Base-by-base conservation (phyloP, 73 alveolate species). In the Durusdinium trenchii region DNA sequence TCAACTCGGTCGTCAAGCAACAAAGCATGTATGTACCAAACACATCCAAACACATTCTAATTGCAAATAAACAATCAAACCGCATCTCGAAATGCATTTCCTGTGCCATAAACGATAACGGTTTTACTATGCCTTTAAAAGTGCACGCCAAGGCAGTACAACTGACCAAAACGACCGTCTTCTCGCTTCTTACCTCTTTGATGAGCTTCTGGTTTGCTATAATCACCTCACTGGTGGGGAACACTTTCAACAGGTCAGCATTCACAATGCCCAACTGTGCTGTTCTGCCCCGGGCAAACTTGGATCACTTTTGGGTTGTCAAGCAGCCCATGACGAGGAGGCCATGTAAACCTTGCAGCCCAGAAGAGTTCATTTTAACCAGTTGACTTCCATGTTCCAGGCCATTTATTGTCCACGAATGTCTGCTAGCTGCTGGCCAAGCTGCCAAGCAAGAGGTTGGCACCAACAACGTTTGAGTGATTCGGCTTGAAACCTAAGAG, bases 171-270 rank as follows among this genome's bases (percentile, higher is more conserved):
- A n/a, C n/a, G n/a, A n/a, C n/a, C n/a, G n/a, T n/a, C n/a, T n/a
- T 32, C 18, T 23, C 73, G 30, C 30, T 12, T n/a, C 71, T 32
- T 32, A 46, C 98, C 98, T 71, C 89, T 57, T n/a, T 91, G 67
- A 91, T 67, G 52, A 91, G 98, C 38, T 40, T 62, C 67, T 91
- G 98, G 89, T 91, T 91, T 42, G 98, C 98, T 57, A 91, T 42
- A 69, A 91, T 91, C 90, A 91, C 98, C 98, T 91, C 52, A 60
- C 42, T 43, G 38, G 45, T 40, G 42, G 32, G 60, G 61, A 40
- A 76, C 42, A 0, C 1, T 51, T 73, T 60, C 73, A 60, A 23
- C n/a, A 23, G 73, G n/a, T n/a, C n/a, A n/a, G n/a, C n/a, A n/a
- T n/a, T n/a, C n/a, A n/a, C n/a, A n/a, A n/a, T n/a, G n/a, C n/a